Conservation (phyloP, 2,329 filamentous ascomycete genomes). For the Colletotrichum echinochloae region DNA sequence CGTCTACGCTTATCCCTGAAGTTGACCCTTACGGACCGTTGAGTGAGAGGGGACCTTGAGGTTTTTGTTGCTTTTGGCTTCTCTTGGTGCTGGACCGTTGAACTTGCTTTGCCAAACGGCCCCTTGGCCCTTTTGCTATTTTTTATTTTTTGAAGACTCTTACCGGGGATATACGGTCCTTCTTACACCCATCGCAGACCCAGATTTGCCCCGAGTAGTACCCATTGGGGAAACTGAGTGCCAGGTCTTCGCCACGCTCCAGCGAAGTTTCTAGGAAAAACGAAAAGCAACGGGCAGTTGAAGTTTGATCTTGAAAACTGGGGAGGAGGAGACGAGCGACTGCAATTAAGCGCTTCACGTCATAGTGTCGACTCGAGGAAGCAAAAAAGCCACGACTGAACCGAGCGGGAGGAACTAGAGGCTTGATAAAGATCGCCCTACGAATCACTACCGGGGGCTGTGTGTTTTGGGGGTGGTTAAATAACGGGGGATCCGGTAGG, state of each 20-base stretch:
- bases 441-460: conserved; percentile 7
- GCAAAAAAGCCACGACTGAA: conserved; percentile 17
- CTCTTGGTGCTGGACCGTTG: neutral
- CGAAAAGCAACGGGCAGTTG: conserved; percentile 14
- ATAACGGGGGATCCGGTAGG: conserved; percentile 14
- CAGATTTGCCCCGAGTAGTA: conserved; percentile 29
- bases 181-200: conserved; percentile 9
- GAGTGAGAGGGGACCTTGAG: neutral
- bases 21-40: neutral
- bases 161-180: conserved; percentile 1
- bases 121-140: conserved; percentile 17
- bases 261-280: conserved; percentile 8
- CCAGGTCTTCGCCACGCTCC: conserved; percentile 23
- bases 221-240: conserved; percentile 11
- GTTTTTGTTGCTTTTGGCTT: too few species aligned
- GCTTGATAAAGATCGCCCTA: neutral
- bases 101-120: neutral
- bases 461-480: conserved; percentile 1
- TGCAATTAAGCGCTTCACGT: conserved; percentile 6
- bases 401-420: neutral
- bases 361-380: conserved; percentile 4
- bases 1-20: conserved; percentile 1
- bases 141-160: conserved; percentile 17
- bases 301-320: conserved; percentile 15
- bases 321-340: conserved; percentile 1